Percentiles rank a stretch among this genome's conserved stretches.
phyloP scores from a whole-genome alignment of 345 rosid genomes.

The Salix suchowensis region DNA sequence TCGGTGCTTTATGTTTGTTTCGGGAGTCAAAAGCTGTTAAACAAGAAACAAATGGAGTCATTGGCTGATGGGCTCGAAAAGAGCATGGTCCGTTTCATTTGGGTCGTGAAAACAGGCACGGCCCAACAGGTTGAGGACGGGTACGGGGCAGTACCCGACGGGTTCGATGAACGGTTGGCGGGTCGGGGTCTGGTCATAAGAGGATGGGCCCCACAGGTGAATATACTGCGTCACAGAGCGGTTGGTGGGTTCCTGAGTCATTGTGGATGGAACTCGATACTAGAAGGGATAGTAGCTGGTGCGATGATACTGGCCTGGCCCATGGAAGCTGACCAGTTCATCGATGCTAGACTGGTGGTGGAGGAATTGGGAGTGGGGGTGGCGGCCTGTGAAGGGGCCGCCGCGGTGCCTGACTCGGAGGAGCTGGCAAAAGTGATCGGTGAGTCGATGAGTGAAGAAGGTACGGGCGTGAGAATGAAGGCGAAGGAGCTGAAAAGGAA shows the following conservation, averaged over 20 bases:
- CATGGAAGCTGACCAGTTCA: constrained; percentile 65
- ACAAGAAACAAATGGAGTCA: constrained; percentile 39
- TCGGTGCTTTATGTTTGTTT: constrained; percentile 63
- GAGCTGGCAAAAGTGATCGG: constrained; percentile 32
- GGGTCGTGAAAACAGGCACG: constrained; percentile 49
- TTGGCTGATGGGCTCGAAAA: constrained; percentile 49
- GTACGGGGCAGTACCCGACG: constrained; percentile 31
- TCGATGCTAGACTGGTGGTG: constrained; percentile 46
- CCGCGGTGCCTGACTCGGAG: constrained; percentile 50
- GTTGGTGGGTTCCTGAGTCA: constrained; percentile 65
- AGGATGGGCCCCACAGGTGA: constrained; percentile 63
- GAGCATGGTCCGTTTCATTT: constrained; percentile 47
- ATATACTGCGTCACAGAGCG: constrained; percentile 44
- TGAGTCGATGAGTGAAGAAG: constrained; percentile 13
- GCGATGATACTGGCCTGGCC: constrained; percentile 60
- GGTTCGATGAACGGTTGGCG: constrained; percentile 41
- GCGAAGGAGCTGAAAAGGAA: constrained; percentile 28
- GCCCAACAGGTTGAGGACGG: constrained; percentile 15
- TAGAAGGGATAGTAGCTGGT: constrained; percentile 55
- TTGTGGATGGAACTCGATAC: constrained; percentile 75
- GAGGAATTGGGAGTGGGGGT: constrained; percentile 53
- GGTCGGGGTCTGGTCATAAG: constrained; percentile 40
- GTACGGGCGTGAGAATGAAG: constrained; percentile 12
- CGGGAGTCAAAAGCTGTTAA: constrained; percentile 54
- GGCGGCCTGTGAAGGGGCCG: constrained; percentile 43